phyloP scores from a whole-genome alignment of 192 early-diverging fungal genomes.

The Kickxella alabastrina region DNA sequence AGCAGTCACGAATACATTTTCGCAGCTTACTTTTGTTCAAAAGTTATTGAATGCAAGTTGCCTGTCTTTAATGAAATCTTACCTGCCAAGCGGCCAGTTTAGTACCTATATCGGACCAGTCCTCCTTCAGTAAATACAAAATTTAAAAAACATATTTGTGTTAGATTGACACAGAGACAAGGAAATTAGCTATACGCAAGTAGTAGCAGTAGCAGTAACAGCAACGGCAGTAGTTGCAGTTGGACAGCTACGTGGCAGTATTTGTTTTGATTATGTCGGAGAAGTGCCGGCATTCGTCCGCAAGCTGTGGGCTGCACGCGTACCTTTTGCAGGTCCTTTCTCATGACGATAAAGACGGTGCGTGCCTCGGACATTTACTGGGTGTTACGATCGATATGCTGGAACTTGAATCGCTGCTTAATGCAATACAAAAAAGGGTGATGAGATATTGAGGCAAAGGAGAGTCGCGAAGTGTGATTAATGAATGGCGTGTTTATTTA shows the following conservation, averaged over 20 bases:
- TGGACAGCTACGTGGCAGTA: too few species aligned
- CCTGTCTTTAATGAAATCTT: constrained; percentile 6
- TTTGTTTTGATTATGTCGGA: neutral
- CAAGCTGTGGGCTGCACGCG: too few species aligned
- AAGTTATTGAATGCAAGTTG: too few species aligned
- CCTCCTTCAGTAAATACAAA: too few species aligned
- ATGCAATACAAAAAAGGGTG: neutral
- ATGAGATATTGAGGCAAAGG: neutral
- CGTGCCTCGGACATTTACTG: constrained; percentile 54
- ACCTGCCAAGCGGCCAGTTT: constrained; percentile 69
- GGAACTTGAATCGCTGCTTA: too few species aligned
- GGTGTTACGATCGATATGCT: neutral
- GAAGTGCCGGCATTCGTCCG: too few species aligned
- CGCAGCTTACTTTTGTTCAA: too few species aligned
- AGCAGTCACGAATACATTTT: too few species aligned
- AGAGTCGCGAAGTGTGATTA: neutral
- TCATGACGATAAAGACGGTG: constrained; percentile 76
- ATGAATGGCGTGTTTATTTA: neutral
- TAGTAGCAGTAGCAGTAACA: neutral
- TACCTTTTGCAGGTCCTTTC: constrained; percentile 75
- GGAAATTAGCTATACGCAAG: constrained; percentile 16
- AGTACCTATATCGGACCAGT: too few species aligned
- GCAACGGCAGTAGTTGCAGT: too few species aligned
- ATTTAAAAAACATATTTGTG: too few species aligned
- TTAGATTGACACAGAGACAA: constrained; percentile 4